These are phyloP conservation scores for Chaetoceros muelleri DNA, from an alignment of 108 stramenopile species.

Conservation along the genomic window DNA sequence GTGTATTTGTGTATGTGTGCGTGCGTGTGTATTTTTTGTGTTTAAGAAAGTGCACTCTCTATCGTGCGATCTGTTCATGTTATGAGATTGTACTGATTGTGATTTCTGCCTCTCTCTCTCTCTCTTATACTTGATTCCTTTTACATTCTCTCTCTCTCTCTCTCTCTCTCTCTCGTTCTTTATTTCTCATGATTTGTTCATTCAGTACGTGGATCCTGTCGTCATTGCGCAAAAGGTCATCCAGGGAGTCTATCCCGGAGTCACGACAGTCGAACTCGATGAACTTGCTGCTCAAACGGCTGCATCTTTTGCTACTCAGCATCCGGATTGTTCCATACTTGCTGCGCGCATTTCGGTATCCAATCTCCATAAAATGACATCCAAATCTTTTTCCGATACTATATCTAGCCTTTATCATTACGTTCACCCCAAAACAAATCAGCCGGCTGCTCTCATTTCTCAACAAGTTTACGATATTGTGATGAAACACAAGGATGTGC, in stretches of 20 bases:
- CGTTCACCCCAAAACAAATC: constrained; percentile 88
- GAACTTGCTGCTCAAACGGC: constrained; percentile 99
- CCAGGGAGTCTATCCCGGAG: constrained; percentile 98
- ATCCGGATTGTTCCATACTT: constrained; percentile 96
- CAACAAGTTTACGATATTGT: constrained; percentile 69
- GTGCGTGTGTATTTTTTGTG: neutral
- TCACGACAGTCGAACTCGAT: constrained; percentile 94
- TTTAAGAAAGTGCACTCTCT: neutral
- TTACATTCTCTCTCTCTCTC: too few species aligned
- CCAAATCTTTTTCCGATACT: constrained; percentile 80
- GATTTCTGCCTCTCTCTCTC: neutral
- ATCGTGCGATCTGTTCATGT: constrained; percentile 1
- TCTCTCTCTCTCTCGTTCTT: neutral
- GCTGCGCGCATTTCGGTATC: constrained; percentile 97
- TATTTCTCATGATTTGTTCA: neutral
- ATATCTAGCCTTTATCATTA: constrained; percentile 70
- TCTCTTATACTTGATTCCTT: too few species aligned
- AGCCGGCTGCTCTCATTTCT: constrained; percentile 81
- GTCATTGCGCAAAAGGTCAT: constrained; percentile 96
- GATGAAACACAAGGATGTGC: constrained; percentile 73
- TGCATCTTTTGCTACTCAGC: constrained; percentile 95
- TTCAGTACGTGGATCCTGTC: constrained; percentile 83
- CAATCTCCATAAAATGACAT: constrained; percentile 96
- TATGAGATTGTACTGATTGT: neutral
- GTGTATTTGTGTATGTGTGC: neutral